Evolutionary conservation across 164 flowering plant species (phyloP), one percentile per base, ranked within the genome.

Genomic region (Umbellularia californica): DNA sequence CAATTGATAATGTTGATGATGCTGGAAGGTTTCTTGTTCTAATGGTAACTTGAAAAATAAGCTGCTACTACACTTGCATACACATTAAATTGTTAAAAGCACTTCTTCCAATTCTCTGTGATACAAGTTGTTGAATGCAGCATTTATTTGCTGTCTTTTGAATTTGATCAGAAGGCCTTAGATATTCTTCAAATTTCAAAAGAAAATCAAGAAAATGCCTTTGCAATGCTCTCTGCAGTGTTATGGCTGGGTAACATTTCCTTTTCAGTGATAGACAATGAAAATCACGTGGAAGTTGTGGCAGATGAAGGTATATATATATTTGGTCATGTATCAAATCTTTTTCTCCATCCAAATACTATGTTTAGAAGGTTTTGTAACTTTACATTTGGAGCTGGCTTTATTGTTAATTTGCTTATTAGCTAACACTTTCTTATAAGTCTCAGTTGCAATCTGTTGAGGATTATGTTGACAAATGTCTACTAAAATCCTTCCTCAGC

Each of bases 201-300:
- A 82, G 92, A 90, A 72, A 90, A 91, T 79, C 96, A 89, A 80
- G 97, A 93, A 70, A 80, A 79, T 74, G 83, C 72, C 72, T 93
- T 92, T 85, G 76, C 85, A 71, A 82, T 94, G 86, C 90, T 94
- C 76, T 91, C 97, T 78, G 91, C 97, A 58, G 85, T 96, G 4
- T 80, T 96, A 70, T 96, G 99, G 99, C 82, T 96, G 62, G 98
- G 99, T 73, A 94, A 96, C 83, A 87, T 96, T 80, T 85, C 95
- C 60, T 96, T 91, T 77, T 74, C 77, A 73, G 87, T 83, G 27
- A 82, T 75, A 77, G 90, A 89, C 85, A 86, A 79, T 77, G 95
- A 89, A 83, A 90, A 89, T 83, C 92, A 91, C 78, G 89, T 91
- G 68, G 90, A 93, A 74, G 95, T 89, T 72, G 82, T 86, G 68